phyloP scores from a whole-genome alignment of 2,329 filamentous ascomycete genomes.

The Trematosphaeria pertusa region DNA sequence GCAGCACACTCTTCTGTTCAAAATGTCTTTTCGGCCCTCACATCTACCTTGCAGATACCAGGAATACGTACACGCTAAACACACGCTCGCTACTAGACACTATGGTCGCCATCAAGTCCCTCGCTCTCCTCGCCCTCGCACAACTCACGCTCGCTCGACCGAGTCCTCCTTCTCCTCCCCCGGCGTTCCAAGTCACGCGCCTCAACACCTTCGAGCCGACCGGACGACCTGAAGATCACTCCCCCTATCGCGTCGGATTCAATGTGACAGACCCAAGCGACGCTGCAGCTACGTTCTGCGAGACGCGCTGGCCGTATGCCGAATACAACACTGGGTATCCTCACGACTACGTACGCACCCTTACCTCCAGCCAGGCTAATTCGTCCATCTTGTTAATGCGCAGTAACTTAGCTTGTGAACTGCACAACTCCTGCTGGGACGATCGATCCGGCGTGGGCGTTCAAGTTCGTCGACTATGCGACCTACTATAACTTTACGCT shows the following conservation, averaged over 20 bases:
- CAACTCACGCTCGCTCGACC: slow-evolving; percentile 7
- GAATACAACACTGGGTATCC: slow-evolving; percentile 14
- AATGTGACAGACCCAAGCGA: slow-evolving; percentile 21
- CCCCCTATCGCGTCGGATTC: slow-evolving; percentile 17
- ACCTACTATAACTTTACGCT: slow-evolving; percentile 17
- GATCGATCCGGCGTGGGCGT: slow-evolving; percentile 13
- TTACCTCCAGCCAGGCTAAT: not conserved
- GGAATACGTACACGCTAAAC: too few relatives aligned
- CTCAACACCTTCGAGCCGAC: slow-evolving; percentile 20
- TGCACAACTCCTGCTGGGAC: too few relatives aligned
- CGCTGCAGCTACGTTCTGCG: slow-evolving; percentile 9
- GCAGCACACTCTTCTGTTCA: not conserved
- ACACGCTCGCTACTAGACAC: too few relatives aligned
- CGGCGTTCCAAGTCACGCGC: slow-evolving; percentile 22
- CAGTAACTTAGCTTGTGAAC: slow-evolving; percentile 1
- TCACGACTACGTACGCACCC: slow-evolving; percentile 6
- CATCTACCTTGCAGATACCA: too few relatives aligned
- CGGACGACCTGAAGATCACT: slow-evolving; percentile 13
- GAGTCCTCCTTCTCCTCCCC: not conserved
- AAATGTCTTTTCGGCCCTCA: too few relatives aligned
- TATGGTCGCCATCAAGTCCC: slow-evolving; percentile 4
- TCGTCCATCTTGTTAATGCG: not conserved
- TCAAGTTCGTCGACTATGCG: slow-evolving; percentile 19
- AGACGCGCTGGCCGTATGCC: slow-evolving; percentile 13
- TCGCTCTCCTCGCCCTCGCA: slow-evolving; percentile 4